Base-by-base conservation (phyloP, 2,329 filamentous ascomycete species). In the Monilinia aucupariae region DNA sequence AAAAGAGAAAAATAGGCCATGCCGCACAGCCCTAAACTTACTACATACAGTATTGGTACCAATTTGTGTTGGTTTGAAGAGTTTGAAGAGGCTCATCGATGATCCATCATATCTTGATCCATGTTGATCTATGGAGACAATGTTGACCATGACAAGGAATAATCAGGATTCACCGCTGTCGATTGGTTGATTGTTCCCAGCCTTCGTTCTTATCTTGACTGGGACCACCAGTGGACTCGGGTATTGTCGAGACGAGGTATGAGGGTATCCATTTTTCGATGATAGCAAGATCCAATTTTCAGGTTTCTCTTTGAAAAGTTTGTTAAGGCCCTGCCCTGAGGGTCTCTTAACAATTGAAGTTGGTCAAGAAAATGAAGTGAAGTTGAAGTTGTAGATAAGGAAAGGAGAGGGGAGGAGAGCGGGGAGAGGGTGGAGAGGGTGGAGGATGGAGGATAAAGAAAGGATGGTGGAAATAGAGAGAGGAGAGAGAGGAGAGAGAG, bases 41-140 rank as follows among this genome's bases (percentile, higher is more conserved):
- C n/a, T n/a, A n/a, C n/a, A n/a, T n/a, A n/a, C n/a, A n/a, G n/a
- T n/a, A 56, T 56, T 27, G 41, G 17, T 45, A 47, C 27, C 41
- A 47, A 25, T 47, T 20, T 20, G 0, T 34, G 6, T 30, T 30
- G 27, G 27, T 30, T 6, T 6, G 6, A 3, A 20, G 41, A 25
- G 7, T 17, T 34, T 34, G 25, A 22, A 25, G 17, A 47, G 41
- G 53, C 17, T 47, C 1, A 56, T 25, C 53, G n/a, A n/a, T n/a
- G n/a, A n/a, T n/a, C n/a, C n/a, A n/a, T n/a, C n/a, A n/a, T n/a
- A n/a, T n/a, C n/a, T n/a, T n/a, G n/a, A n/a, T n/a, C n/a, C 53
- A 56, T 56, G 54, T 56, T 47, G n/a, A 47, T 47, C 27, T 47
- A 56, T 47, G 54, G 54, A 47, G 54, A 47, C 20, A 12, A 17